These are phyloP conservation scores for Penicillium paneum DNA, from an alignment of 2,329 filamentous ascomycete genomes.

Conservation along the genomic window DNA sequence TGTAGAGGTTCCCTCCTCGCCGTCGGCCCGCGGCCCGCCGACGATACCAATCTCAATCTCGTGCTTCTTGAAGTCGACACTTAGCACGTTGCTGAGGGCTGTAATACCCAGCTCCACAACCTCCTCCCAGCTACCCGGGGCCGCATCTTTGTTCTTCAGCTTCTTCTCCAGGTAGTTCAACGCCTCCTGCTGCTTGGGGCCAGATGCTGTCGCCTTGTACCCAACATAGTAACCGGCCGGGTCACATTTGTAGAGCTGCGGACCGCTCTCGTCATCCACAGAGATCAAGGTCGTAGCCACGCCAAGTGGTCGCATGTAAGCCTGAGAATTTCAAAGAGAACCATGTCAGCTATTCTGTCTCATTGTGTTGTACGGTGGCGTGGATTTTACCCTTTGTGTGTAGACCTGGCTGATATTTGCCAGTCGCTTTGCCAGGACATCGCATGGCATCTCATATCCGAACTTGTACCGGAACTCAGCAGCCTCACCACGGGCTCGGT, in stretches of 20 bases:
- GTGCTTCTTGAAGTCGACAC: conserved; percentile 99
- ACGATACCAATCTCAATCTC: conserved; percentile 98
- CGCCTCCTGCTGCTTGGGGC: conserved; percentile 97
- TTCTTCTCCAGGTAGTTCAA: conserved; percentile 99
- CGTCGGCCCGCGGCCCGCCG: conserved; percentile 77
- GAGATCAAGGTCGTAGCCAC: conserved; percentile 95
- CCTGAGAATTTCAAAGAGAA: conserved; percentile 48
- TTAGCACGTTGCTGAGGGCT: conserved; percentile 90
- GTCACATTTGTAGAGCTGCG: conserved; percentile 97
- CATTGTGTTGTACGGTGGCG: neutral
- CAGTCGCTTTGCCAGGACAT: conserved; percentile 91
- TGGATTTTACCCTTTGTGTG: conserved; percentile 75
- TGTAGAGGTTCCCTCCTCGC: conserved; percentile 74
- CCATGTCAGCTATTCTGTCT: conserved; percentile 1
- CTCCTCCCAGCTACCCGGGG: conserved; percentile 91
- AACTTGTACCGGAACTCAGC: conserved; percentile 98
- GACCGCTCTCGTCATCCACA: conserved; percentile 84
- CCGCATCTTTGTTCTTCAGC: conserved; percentile 96
- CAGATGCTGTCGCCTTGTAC: conserved; percentile 96
- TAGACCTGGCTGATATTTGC: conserved; percentile 99
- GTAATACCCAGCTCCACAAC: conserved; percentile 96
- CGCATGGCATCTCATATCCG: conserved; percentile 99
- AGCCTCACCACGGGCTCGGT: conserved; percentile 89
- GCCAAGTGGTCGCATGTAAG: conserved; percentile 96
- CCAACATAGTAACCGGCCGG: conserved; percentile 97